phyloP scores from a whole-genome alignment of 441 rosid species.

The Flueggea neowawraea region DNA sequence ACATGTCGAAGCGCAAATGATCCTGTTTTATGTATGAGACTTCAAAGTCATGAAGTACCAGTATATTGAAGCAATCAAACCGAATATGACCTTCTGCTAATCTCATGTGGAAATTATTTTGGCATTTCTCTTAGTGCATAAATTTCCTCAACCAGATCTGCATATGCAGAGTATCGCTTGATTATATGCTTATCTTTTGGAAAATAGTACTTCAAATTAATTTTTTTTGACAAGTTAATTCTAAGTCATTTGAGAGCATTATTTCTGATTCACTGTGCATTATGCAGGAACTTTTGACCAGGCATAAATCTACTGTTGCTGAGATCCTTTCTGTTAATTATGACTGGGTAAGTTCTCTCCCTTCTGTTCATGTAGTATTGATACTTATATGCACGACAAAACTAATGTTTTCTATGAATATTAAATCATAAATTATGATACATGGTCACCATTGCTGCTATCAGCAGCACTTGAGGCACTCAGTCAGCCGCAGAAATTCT shows the following conservation, averaged over 20 bases:
- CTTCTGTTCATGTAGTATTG: not conserved
- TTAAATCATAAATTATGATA: too few relatives aligned
- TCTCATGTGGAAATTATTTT: not conserved
- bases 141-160: too few relatives aligned
- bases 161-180: not conserved
- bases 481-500: too few relatives aligned
- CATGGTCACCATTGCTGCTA: too few relatives aligned
- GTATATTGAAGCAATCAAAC: not conserved
- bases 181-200: not conserved
- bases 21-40: not conserved
- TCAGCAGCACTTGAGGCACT: too few relatives aligned
- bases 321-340: constrained; percentile 61
- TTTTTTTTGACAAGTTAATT: not conserved
- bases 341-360: constrained; percentile 50
- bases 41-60: not conserved
- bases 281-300: constrained; percentile 69
- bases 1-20: not conserved
- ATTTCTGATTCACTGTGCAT: constrained; percentile 9
- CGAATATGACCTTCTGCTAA: not conserved
- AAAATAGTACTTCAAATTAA: too few relatives aligned
- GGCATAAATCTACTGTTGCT: constrained; percentile 84
- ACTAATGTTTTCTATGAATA: not conserved
- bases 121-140: not conserved
- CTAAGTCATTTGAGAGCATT: not conserved
- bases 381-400: not conserved